A percentile compares a stretch with the other conserved stretches of the same genome.
phyloP scores from a whole-genome alignment of 768 basidiomycete genomes.

The Plicaturopsis crispa region DNA sequence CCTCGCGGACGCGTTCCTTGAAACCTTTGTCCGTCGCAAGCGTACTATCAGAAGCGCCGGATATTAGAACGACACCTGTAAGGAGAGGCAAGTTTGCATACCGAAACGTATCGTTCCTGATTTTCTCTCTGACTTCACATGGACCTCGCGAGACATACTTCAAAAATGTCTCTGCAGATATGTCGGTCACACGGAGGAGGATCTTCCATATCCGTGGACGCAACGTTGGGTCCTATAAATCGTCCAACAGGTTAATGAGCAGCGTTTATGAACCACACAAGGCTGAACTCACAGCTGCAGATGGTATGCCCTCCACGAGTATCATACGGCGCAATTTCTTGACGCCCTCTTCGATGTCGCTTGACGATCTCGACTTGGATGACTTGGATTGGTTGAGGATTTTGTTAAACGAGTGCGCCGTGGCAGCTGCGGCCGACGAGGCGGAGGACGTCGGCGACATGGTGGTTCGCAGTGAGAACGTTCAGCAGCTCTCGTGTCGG shows the following conservation, averaged over 20 bases:
- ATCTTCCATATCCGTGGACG: conserved; percentile 94
- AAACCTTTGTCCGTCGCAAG: conserved; percentile 96
- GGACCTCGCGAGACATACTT: conserved; percentile 78
- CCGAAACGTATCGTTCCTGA: conserved; percentile 96
- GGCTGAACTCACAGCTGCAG: conserved; percentile 47
- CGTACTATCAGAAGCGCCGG: conserved; percentile 42
- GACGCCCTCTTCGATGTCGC: conserved; percentile 72
- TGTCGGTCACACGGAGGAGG: conserved; percentile 70
- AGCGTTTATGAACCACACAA: not conserved
- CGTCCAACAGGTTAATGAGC: not conserved
- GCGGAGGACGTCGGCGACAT: conserved; percentile 16
- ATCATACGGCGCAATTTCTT: conserved; percentile 84
- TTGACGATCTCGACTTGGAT: conserved; percentile 55
- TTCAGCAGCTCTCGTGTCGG: too few relatives aligned
- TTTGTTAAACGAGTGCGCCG: conserved; percentile 76
- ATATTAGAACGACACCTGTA: not conserved
- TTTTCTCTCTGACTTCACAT: conserved; percentile 85
- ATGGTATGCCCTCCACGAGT: conserved; percentile 86
- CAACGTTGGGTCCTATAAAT: conserved; percentile 65
- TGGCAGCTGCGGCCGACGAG: conserved; percentile 22
- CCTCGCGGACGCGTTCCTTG: conserved; percentile 93
- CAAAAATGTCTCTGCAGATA: conserved; percentile 71
- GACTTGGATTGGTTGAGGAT: conserved; percentile 64
- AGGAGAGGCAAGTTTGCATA: conserved; percentile 19
- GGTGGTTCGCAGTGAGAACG: conserved; percentile 3